A percentile compares a stretch with the other conserved stretches of the same genome.
phyloP scores from a whole-genome alignment of 768 basidiomycete genomes.

The Boletus reticulatus region DNA sequence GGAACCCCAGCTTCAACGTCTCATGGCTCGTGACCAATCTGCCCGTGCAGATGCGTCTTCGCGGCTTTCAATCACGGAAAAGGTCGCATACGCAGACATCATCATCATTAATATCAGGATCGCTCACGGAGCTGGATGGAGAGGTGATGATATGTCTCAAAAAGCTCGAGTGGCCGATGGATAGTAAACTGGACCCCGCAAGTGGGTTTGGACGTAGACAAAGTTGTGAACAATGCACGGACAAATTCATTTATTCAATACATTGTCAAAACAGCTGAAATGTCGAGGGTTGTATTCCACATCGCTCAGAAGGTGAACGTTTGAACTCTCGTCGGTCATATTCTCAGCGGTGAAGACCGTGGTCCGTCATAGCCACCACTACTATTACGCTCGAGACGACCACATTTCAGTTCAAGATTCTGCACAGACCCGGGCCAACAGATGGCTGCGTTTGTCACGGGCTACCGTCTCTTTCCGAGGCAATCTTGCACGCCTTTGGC shows the following conservation, averaged over 20 bases:
- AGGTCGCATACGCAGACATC: slow-evolving; percentile 80
- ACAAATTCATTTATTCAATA: no score
- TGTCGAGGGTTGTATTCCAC: no score
- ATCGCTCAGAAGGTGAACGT: no score
- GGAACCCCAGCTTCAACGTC: slow-evolving; percentile 75
- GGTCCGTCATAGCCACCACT: no score
- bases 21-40: slow-evolving; percentile 73
- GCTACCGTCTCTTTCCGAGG: slow-evolving; percentile 3
- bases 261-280: no score
- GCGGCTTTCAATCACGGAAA: slow-evolving; percentile 77
- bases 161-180: slow-evolving; percentile 49
- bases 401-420: no score
- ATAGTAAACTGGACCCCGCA: slow-evolving; percentile 67
- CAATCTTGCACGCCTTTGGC: neutral
- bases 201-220: slow-evolving; percentile 32
- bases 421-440: no score
- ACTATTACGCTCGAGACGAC: no score
- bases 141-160: slow-evolving; percentile 39
- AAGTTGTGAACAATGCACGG: no score
- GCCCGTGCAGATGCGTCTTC: slow-evolving; percentile 66
- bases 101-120: slow-evolving; percentile 85
- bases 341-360: no score
- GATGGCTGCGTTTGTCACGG: slow-evolving; percentile 11
- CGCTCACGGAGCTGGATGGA: slow-evolving; percentile 61
- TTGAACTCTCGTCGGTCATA: no score